phyloP scores from a whole-genome alignment of 2,329 filamentous ascomycete genomes.

The Knufia petricola region DNA sequence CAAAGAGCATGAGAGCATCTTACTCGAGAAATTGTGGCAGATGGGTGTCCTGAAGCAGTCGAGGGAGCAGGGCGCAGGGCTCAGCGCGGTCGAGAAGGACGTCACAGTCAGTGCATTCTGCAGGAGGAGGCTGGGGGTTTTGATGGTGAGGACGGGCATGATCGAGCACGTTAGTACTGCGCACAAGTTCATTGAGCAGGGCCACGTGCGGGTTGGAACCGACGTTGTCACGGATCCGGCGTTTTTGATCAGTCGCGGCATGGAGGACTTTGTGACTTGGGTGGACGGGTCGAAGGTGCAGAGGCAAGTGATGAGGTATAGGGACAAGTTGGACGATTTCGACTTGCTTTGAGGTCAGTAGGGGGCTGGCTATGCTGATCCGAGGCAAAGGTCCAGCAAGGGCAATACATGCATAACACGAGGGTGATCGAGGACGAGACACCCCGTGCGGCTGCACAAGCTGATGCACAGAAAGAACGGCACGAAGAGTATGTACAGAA shows the following conservation, averaged over 20 bases:
- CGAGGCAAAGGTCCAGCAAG: too few relatives aligned
- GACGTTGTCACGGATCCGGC: constrained; percentile 85
- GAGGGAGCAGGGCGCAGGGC: constrained; percentile 63
- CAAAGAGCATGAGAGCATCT: constrained; percentile 71
- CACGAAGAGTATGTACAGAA: too few relatives aligned
- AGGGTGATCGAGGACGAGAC: too few relatives aligned
- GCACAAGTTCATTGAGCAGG: constrained; percentile 69
- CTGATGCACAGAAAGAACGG: too few relatives aligned
- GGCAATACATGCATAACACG: too few relatives aligned
- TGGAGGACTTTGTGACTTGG: constrained; percentile 97
- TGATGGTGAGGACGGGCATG: constrained; percentile 88
- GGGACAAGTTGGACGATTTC: constrained; percentile 91
- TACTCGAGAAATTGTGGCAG: constrained; percentile 85
- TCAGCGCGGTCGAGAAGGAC: constrained; percentile 67
- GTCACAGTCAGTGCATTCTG: constrained; percentile 86
- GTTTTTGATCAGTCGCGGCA: constrained; percentile 75
- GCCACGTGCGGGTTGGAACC: constrained; percentile 82
- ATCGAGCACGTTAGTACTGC: constrained; percentile 79
- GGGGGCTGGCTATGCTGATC: too few relatives aligned
- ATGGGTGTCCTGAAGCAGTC: constrained; percentile 74
- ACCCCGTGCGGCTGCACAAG: too few relatives aligned
- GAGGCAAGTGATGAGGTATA: constrained; percentile 88
- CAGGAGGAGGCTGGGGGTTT: constrained; percentile 69
- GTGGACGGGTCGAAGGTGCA: constrained; percentile 94
- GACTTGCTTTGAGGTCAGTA: constrained; percentile 59